Evolutionary conservation across 805 yeast species (phyloP).

Genomic region (Cyberlindnera subsufficiens): DNA sequence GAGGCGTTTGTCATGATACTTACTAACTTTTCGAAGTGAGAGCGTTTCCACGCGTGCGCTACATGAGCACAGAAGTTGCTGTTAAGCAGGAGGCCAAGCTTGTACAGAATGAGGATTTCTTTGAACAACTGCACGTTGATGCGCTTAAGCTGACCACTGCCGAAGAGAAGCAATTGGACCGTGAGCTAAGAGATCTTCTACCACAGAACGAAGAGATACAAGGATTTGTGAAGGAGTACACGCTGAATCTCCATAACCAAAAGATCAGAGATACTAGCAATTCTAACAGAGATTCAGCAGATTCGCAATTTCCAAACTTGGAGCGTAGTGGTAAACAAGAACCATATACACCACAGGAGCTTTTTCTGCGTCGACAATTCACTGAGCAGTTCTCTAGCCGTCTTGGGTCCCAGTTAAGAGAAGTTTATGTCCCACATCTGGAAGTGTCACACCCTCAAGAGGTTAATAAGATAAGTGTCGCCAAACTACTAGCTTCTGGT

Average conservation of each 20-base stretch:
- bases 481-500: constrained; percentile 82
- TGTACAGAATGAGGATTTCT: constrained; percentile 9
- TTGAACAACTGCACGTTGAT: constrained; percentile 12
- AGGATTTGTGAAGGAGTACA: constrained; percentile 17
- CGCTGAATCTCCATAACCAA: constrained; percentile 13
- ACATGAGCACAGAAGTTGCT: not conserved
- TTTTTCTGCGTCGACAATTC: constrained; percentile 65
- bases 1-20: no score
- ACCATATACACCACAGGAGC: constrained; percentile 74
- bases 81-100: not conserved
- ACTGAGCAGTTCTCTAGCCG: constrained; percentile 48
- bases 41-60: not conserved
- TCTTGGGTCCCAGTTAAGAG: constrained; percentile 57
- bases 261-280: constrained; percentile 6
- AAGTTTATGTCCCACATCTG: constrained; percentile 65
- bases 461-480: constrained; percentile 53
- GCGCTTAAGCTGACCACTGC: constrained; percentile 13
- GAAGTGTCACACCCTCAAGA: constrained; percentile 56
- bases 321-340: constrained; percentile 52
- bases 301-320: constrained; percentile 49
- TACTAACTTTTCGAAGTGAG: not conserved
- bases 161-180: constrained; percentile 16
- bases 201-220: constrained; percentile 17
- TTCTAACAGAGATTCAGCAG: not conserved
- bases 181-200: constrained; percentile 15